Percentiles rank a stretch among this genome's conserved stretches.
Evolutionary conservation across 176 grass and related monocot species (phyloP).

Genomic region (Saccharum officinarum): DNA sequence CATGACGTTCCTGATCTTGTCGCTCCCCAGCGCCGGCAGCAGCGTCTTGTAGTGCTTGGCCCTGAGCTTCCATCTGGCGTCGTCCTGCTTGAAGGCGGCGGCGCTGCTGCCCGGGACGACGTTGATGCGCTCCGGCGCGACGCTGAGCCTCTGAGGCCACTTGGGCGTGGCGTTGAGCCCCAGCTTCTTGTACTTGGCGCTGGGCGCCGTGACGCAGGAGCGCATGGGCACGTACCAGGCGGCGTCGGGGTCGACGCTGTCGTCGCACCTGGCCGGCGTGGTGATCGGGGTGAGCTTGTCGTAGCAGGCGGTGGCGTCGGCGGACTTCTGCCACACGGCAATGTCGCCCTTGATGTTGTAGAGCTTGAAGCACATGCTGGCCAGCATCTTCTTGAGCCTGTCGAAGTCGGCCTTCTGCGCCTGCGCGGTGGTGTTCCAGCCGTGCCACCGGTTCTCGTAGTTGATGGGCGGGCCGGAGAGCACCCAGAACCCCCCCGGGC

Average conservation of each 20-base stretch:
- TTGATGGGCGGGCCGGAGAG: slow-evolving; percentile 94
- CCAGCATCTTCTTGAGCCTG: slow-evolving; percentile 64
- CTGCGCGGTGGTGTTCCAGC: slow-evolving; percentile 87
- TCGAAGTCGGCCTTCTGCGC: slow-evolving; percentile 83
- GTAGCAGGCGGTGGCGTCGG: slow-evolving; percentile 63
- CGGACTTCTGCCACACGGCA: slow-evolving; percentile 86
- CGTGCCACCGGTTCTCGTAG: slow-evolving; percentile 94
- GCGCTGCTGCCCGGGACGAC: slow-evolving; percentile 63
- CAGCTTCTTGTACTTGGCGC: slow-evolving; percentile 56
- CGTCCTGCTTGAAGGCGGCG: slow-evolving; percentile 71
- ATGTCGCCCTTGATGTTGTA: slow-evolving; percentile 89
- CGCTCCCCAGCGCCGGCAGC: slow-evolving; percentile 64
- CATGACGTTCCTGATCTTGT: slow-evolving; percentile 88
- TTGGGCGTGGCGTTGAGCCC: slow-evolving; percentile 52
- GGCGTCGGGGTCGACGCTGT: slow-evolving; percentile 80
- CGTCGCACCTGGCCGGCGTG: slow-evolving; percentile 78
- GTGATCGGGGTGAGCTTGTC: slow-evolving; percentile 64
- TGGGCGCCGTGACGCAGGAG: slow-evolving; percentile 65
- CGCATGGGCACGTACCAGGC: slow-evolving; percentile 94
- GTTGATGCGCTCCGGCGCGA: slow-evolving; percentile 65
- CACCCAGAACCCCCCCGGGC: slow-evolving; percentile 89
- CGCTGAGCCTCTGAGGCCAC: slow-evolving; percentile 73
- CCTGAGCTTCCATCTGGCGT: slow-evolving; percentile 70
- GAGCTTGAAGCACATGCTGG: slow-evolving; percentile 84
- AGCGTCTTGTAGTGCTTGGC: slow-evolving; percentile 68